Evolutionary conservation across 73 alveolate genomes (phyloP), one percentile per base, ranked within the genome.

Genomic region (Paramecium sonneborni): DNA sequence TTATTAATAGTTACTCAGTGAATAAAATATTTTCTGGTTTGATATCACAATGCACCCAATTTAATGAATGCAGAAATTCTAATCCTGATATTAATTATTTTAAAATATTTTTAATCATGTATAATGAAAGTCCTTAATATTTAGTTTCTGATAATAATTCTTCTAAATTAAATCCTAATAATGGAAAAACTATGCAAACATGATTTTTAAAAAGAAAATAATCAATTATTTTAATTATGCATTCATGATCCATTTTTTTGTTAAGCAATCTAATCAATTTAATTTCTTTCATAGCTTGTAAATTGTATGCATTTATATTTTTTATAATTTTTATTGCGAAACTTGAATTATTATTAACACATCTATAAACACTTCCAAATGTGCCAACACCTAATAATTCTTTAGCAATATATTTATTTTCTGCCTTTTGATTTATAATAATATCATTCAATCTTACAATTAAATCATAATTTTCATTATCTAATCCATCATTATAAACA

Each of bases 11-110:
- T 30, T 62, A 62, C 84, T 62, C 74, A 10, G 74, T 24, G 21
- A 79, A 23, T 34, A 79, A 79, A 6, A 79, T 20, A 9, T 79
- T 79, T 43, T 79, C 90, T 21, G 90, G 90, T 43, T 79, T 79
- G 5, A 79, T 79, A 39, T 79, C 90, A 79, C 90, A 79, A 24
- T 79, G 90, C 0, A 39, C 90, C 41, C 44, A 23, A 43, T 46
- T 24, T 10, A 30, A 44, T 5, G 69, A 43, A 18, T 79, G 90
- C 26, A 62, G 12, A 12, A 62, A 62, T 14, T 26, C 84, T 32
- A 62, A 62, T 32, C 84, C 84, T 30, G 44, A 30, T 26, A 62
- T 26, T 2, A 62, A 1, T 62, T 62, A 62, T 62, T 62, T 62
- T 32, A 62, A 62, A 30, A 62, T 62, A 62, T 32, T 62, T 24